phyloP scores from a whole-genome alignment of 768 basidiomycete species.

The Leucosporidium scottii region DNA sequence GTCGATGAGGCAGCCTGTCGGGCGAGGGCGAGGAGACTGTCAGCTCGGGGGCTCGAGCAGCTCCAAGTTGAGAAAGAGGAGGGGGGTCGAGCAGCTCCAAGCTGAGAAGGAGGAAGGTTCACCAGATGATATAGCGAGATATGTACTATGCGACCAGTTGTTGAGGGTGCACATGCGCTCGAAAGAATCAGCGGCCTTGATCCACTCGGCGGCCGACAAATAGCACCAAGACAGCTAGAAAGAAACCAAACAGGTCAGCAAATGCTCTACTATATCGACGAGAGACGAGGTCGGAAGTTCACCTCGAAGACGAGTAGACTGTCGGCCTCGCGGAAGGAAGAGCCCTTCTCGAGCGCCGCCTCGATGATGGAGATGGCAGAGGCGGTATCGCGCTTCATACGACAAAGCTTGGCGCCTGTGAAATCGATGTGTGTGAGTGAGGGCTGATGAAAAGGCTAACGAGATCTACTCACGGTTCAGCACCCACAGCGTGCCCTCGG shows the following conservation, averaged over 20 bases:
- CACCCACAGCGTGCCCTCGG: constrained; percentile 25
- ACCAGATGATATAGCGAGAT: background rate
- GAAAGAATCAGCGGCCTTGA: constrained; percentile 16
- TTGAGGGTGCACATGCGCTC: constrained; percentile 23
- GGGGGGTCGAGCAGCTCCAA: background rate
- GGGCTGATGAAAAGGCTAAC: no score
- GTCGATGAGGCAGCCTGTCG: constrained; percentile 17
- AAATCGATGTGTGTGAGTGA: background rate
- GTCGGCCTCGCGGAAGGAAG: constrained; percentile 28
- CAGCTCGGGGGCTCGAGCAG: background rate
- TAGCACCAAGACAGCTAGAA: constrained; percentile 29
- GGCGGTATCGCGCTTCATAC: constrained; percentile 7
- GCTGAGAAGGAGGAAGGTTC: no score
- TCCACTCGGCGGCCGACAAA: constrained; percentile 17
- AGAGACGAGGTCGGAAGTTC: background rate
- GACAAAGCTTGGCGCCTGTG: constrained; percentile 21
- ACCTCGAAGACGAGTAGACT: constrained; percentile 31
- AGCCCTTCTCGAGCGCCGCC: constrained; percentile 3
- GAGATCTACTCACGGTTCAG: constrained; percentile 13
- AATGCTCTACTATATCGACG: no score
- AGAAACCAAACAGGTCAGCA: background rate
- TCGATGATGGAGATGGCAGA: constrained; percentile 18
- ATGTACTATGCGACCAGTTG: constrained; percentile 20
- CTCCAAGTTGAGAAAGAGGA: no score
- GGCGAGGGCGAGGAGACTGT: background rate